Conservation (phyloP, 371 early-diverging fungal species). For the Gilbertella persicaria region DNA sequence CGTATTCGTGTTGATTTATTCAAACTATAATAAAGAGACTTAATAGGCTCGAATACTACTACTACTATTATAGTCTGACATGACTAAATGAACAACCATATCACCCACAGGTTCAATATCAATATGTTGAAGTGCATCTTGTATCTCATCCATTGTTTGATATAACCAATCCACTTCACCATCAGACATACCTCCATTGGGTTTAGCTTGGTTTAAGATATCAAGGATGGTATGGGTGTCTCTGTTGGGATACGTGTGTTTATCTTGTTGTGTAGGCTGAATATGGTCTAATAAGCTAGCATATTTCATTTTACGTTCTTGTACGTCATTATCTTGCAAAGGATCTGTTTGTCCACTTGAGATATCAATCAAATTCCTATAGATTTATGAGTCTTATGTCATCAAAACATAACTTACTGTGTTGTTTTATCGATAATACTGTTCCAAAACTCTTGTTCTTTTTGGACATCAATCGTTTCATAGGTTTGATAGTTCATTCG, state of each 20-base stretch:
- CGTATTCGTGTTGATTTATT: slow-evolving; percentile 65
- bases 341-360: slow-evolving; percentile 47
- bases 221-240: slow-evolving; percentile 19
- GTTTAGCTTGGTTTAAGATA: slow-evolving; percentile 16
- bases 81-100: slow-evolving; percentile 52
- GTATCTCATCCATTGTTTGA: slow-evolving; percentile 47
- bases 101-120: slow-evolving; percentile 49
- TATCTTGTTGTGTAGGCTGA: slow-evolving; percentile 47
- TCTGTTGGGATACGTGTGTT: neutral
- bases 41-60: slow-evolving; percentile 22
- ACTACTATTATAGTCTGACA: slow-evolving; percentile 23
- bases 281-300: slow-evolving; percentile 60
- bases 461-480: slow-evolving; percentile 43
- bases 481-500: slow-evolving; percentile 33
- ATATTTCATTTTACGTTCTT: slow-evolving; percentile 50
- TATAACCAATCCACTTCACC: slow-evolving; percentile 37
- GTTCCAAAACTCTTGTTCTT: slow-evolving; percentile 52
- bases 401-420: slow-evolving; percentile 26
- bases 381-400: neutral
- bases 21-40: slow-evolving; percentile 43
- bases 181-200: slow-evolving; percentile 32
- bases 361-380: slow-evolving; percentile 53
- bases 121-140: slow-evolving; percentile 44
- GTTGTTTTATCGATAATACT: slow-evolving; percentile 48
- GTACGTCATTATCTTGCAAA: slow-evolving; percentile 46